Evolutionary conservation across 495 filamentous ascomycete species (phyloP), one percentile per base, ranked within the genome.

Genomic region (Hypoxylon intermedium): DNA sequence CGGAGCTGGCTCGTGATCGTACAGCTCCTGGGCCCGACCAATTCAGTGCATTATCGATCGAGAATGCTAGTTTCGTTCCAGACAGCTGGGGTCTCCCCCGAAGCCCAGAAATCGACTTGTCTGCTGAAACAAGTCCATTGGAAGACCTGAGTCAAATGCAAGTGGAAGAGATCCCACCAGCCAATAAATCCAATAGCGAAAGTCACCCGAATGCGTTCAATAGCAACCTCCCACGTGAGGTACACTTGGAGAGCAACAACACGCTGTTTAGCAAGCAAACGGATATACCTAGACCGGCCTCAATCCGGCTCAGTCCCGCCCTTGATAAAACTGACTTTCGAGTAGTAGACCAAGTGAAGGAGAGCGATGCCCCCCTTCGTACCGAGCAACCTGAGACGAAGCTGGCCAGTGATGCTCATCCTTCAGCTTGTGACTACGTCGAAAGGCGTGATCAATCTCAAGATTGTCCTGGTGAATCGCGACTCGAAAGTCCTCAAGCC

Each of bases 111-210:
- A 28, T 59, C 34, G 62, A 65, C 7, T 7, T 61, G 6, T 36
- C 61, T 37, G 9, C 43, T 20, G 42, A 38, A 28, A 33, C 57
- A 20, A 56, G 41, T 9, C 38, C 54, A 53, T 16, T 40, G 16
- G 61, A 56, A 20, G 23, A 6, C 11, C 33, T 53, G 19, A 36
- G 19, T 43, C 60, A 67, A 26, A 34, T 46, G 21, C 52, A 62
- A 43, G 34, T 40, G 23, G 60, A 59, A 42, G 56, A 48, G 47
- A 19, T 33, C 3, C 2, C 55, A 24, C 13, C 47, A 16, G 18
- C 37, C 9, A 43, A 47, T 38, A 45, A 59, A 24, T 34, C 45
- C 15, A 45, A 4, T 3, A 34, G 47, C 20, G 46, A 47, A 15
- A 20, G 13, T 38, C 20, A 18, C 43, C 48, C 42, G 19, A 23